Conservation (phyloP, 1,139 yeast genomes). For the Arxiozyma bovina region DNA sequence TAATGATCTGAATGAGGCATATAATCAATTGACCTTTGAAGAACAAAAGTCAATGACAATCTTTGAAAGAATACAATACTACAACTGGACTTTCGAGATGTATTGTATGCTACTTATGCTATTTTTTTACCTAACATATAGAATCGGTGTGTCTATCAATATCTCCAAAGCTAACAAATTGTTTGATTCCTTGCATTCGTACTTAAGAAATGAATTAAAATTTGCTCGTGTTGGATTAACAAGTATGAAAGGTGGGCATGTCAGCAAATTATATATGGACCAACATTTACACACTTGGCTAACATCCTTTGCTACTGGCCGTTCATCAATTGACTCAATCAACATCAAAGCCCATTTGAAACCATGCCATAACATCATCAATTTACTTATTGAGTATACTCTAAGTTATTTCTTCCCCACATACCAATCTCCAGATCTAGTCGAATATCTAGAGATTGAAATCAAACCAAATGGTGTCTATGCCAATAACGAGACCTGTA, state of each 20-base stretch:
- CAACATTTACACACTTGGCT: conserved; percentile 62
- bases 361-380: conserved; percentile 73
- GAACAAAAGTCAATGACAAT: conserved; percentile 46
- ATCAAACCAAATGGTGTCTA: conserved; percentile 52
- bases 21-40: conserved; percentile 39
- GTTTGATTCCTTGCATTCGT: conserved; percentile 40
- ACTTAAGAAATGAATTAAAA: conserved; percentile 45
- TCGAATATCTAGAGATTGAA: conserved; percentile 53
- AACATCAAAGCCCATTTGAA: conserved; percentile 54
- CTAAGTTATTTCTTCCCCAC: conserved; percentile 47
- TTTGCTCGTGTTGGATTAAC: conserved; percentile 73
- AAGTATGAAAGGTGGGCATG: conserved; percentile 25
- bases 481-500: conserved; percentile 38
- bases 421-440: conserved; percentile 37
- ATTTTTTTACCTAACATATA: conserved; percentile 39
- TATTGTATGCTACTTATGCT: conserved; percentile 44
- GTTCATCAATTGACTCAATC: conserved; percentile 62
- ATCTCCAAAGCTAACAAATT: conserved; percentile 44
- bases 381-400: conserved; percentile 38
- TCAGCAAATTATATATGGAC: conserved; percentile 38
- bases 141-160: conserved; percentile 54
- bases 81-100: conserved; percentile 72
- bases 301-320: conserved; percentile 81
- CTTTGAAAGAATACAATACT: conserved; percentile 37
- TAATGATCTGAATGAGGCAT: conserved; percentile 26